phyloP scores from a whole-genome alignment of 495 filamentous ascomycete genomes.

The Penicillium taxi region DNA sequence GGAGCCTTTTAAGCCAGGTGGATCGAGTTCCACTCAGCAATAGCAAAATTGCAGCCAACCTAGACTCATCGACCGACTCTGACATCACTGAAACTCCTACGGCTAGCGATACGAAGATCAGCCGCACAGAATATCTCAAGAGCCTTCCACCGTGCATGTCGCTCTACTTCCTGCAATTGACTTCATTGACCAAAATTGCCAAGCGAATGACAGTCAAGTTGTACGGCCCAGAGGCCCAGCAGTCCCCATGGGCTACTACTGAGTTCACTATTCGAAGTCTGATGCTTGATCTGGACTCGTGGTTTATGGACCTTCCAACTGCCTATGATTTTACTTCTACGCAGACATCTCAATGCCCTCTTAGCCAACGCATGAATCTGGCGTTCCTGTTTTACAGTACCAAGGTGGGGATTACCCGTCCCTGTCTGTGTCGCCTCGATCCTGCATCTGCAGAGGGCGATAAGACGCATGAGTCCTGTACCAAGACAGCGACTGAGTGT shows the following conservation, averaged over 20 bases:
- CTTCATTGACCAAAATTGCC: conserved; percentile 43
- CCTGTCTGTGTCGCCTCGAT: conserved; percentile 52
- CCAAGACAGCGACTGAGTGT: conserved; percentile 46
- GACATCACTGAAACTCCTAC: conserved; percentile 15
- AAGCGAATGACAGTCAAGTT: conserved; percentile 45
- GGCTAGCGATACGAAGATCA: conserved; percentile 15
- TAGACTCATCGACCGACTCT: conserved; percentile 19
- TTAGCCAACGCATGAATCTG: conserved; percentile 37
- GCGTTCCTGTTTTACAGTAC: conserved; percentile 52
- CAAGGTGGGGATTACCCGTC: conserved; percentile 52
- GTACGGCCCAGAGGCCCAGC: conserved; percentile 48
- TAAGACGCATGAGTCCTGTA: conserved; percentile 41
- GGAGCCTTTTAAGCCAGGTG: conserved; percentile 13
- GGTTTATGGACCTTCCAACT: conserved; percentile 33
- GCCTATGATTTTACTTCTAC: conserved; percentile 34
- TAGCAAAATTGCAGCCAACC: conserved; percentile 15
- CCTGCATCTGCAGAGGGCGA: conserved; percentile 22
- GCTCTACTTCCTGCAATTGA: conserved; percentile 43
- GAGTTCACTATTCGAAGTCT: conserved; percentile 36
- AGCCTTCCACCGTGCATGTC: conserved; percentile 33
- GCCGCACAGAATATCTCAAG: conserved; percentile 20
- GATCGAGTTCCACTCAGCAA: conserved; percentile 17
- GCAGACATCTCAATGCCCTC: conserved; percentile 23
- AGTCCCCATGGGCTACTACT: conserved; percentile 43
- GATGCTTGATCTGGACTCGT: conserved; percentile 31